These are phyloP conservation scores for Wilcoxina mikolae DNA, from an alignment of 495 filamentous ascomycete genomes.

Conservation along the genomic window DNA sequence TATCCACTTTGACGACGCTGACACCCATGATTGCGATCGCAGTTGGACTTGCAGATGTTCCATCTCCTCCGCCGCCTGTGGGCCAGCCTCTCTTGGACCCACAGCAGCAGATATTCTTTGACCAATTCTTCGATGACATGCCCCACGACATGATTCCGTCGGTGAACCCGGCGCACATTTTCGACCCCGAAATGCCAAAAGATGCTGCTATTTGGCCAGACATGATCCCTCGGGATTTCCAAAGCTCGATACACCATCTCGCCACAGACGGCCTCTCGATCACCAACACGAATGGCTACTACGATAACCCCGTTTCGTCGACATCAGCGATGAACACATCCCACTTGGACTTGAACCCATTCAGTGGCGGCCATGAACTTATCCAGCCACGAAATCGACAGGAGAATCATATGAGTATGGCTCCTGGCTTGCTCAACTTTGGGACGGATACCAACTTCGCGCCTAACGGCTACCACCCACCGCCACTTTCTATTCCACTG, in stretches of 20 bases:
- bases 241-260: constrained; percentile 10
- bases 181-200: constrained; percentile 18
- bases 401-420: constrained; percentile 14
- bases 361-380: constrained; percentile 17
- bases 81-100: constrained; percentile 25
- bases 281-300: constrained; percentile 16
- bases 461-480: constrained; percentile 27
- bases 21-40: neutral
- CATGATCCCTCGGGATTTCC: constrained; percentile 16
- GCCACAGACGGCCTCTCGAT: neutral
- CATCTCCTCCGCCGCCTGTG: constrained; percentile 24
- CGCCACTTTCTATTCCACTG: constrained; percentile 15
- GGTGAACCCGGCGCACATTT: constrained; percentile 22
- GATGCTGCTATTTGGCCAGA: constrained; percentile 25
- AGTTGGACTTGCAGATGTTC: constrained; percentile 23
- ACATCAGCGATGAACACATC: constrained; percentile 17
- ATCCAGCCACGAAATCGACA: constrained; percentile 19
- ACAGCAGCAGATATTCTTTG: constrained; percentile 23
- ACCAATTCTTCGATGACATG: constrained; percentile 24
- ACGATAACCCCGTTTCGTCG: constrained; percentile 10
- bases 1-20: neutral
- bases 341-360: constrained; percentile 25
- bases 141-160: constrained; percentile 16
- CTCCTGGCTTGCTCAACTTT: constrained; percentile 21
- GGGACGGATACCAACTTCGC: constrained; percentile 28